Conservation (phyloP, 2,329 filamentous ascomycete species). For the Colletotrichum cordylinicola region DNA sequence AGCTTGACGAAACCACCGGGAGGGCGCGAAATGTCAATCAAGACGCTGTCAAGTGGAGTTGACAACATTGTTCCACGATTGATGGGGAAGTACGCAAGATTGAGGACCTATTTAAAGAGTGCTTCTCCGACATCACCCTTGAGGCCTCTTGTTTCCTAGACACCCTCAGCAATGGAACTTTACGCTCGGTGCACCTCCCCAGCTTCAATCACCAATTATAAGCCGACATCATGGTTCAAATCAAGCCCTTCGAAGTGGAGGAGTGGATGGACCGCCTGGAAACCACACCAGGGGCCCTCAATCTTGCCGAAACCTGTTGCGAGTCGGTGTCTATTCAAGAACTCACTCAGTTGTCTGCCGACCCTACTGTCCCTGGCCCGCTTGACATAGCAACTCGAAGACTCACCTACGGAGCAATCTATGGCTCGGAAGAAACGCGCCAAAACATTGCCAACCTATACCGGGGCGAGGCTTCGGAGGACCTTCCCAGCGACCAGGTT, state of each 20-base stretch:
- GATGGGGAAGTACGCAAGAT: neutral
- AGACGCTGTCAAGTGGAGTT: neutral
- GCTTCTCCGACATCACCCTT: neutral
- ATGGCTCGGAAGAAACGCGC: constrained; percentile 70
- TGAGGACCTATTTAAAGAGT: neutral
- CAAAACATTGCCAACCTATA: constrained; percentile 70
- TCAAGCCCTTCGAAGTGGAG: constrained; percentile 68
- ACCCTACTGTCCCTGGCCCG: constrained; percentile 47
- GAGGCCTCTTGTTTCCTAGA: neutral
- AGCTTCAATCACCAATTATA: neutral
- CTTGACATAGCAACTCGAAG: constrained; percentile 55
- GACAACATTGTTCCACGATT: neutral
- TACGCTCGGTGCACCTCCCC: neutral
- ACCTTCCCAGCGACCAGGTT: constrained; percentile 59
- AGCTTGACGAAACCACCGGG: neutral
- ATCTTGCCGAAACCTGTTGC: constrained; percentile 82
- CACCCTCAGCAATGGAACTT: neutral
- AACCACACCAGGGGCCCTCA: constrained; percentile 60
- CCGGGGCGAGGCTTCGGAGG: constrained; percentile 50
- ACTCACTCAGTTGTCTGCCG: constrained; percentile 62
- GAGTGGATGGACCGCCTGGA: constrained; percentile 71
- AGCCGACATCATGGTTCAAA: constrained; percentile 34
- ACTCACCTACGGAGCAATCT: constrained; percentile 76
- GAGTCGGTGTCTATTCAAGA: constrained; percentile 77
- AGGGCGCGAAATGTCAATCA: neutral